phyloP scores from a whole-genome alignment of 306 rosid species.

The Prunus persica region Prunus_persica_NCBIv2 NC_034013.1:1577501-1578000 shows the following conservation, averaged over 20 bases:
- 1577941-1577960: slow-evolving; percentile 43
- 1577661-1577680: slow-evolving; percentile 80
- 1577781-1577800: slow-evolving; percentile 57
- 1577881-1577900: slow-evolving; percentile 58
- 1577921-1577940: slow-evolving; percentile 31
- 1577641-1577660: slow-evolving; percentile 63
- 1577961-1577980: slow-evolving; percentile 26
- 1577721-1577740: slow-evolving; percentile 75
- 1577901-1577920: slow-evolving; percentile 60
- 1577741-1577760: slow-evolving; percentile 55
- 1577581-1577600: not conserved
- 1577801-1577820: slow-evolving; percentile 88
- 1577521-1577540: not conserved
- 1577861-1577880: slow-evolving; percentile 42
- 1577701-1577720: slow-evolving; percentile 76
- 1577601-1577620: not conserved
- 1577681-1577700: slow-evolving; percentile 78
- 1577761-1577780: slow-evolving; percentile 32
- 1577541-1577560: not conserved
- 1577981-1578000: slow-evolving; percentile 9
- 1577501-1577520: not conserved
- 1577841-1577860: slow-evolving; percentile 64
- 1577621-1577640: not conserved
- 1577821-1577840: slow-evolving; percentile 74
- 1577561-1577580: not conserved